These are phyloP conservation scores for Colletotrichum theobromicola DNA, from an alignment of 2,329 filamentous ascomycete genomes.

Conservation along the genomic window DNA sequence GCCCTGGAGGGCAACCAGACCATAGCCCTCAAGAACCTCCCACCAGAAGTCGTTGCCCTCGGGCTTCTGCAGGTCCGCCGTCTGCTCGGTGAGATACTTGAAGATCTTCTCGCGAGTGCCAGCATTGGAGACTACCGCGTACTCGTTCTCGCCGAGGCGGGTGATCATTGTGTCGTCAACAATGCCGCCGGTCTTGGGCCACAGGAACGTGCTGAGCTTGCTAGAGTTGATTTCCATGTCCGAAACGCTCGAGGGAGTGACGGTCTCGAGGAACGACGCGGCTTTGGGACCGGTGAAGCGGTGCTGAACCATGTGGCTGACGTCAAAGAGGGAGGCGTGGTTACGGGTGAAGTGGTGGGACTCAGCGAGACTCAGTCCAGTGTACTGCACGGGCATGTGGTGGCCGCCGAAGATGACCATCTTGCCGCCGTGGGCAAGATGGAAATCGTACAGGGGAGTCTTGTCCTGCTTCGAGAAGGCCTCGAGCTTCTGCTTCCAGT, in stretches of 20 bases:
- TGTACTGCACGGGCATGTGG: conserved; percentile 92
- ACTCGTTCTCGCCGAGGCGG: conserved; percentile 72
- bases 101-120: conserved; percentile 90
- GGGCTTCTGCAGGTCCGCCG: conserved; percentile 63
- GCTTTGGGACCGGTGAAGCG: conserved; percentile 82
- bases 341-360: conserved; percentile 90
- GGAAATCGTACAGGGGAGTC: conserved; percentile 81
- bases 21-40: conserved; percentile 73
- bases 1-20: conserved; percentile 89
- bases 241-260: conserved; percentile 79
- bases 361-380: conserved; percentile 75
- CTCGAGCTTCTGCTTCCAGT: conserved; percentile 24
- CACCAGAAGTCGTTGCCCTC: conserved; percentile 67
- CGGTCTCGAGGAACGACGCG: conserved; percentile 78
- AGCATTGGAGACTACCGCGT: conserved; percentile 96
- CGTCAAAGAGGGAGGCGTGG: conserved; percentile 92
- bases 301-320: conserved; percentile 96
- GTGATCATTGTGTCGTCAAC: conserved; percentile 95
- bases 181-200: conserved; percentile 83
- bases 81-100: conserved; percentile 74
- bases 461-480: conserved; percentile 49
- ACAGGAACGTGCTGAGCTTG: conserved; percentile 84
- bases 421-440: conserved; percentile 80
- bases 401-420: conserved; percentile 97
- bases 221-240: conserved; percentile 71